Conservation (phyloP, 192 early-diverging fungal genomes). For the Podila minutissima region DNA sequence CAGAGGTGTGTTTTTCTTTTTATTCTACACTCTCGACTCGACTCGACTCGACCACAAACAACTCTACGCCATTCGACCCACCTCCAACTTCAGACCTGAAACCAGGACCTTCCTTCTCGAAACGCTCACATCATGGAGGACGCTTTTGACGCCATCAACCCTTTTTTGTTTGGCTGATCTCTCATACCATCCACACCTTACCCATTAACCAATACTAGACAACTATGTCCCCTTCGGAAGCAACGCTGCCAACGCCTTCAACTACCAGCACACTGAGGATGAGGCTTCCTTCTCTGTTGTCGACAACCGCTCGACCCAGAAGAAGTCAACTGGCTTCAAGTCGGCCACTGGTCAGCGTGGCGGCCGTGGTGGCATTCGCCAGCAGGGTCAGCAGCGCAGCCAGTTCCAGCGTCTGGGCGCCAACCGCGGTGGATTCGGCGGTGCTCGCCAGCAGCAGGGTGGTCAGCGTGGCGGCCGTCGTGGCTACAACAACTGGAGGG, state of each 20-base stretch:
- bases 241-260: conserved; percentile 84
- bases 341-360: conserved; percentile 56
- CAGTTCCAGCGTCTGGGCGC: conserved; percentile 49
- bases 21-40: background rate
- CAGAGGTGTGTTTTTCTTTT: conserved; percentile 27
- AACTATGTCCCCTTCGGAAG: conserved; percentile 87
- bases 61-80: background rate
- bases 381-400: conserved; percentile 53
- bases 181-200: background rate
- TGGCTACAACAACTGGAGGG: conserved; percentile 60
- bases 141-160: background rate
- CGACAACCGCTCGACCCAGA: conserved; percentile 75
- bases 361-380: conserved; percentile 56
- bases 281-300: conserved; percentile 97
- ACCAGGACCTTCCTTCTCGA: no score
- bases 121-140: no score
- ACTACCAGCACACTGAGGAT: conserved; percentile 90
- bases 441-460: conserved; percentile 38
- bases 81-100: background rate
- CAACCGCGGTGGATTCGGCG: conserved; percentile 52
- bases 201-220: conserved; percentile 29
- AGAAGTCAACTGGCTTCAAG: conserved; percentile 68
- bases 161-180: conserved; percentile 1
- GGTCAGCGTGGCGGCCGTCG: conserved; percentile 50
- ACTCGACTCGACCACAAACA: background rate